These are phyloP conservation scores for Colletotrichum musicola DNA, from an alignment of 2,329 filamentous ascomycete species.

Conservation along the genomic window DNA sequence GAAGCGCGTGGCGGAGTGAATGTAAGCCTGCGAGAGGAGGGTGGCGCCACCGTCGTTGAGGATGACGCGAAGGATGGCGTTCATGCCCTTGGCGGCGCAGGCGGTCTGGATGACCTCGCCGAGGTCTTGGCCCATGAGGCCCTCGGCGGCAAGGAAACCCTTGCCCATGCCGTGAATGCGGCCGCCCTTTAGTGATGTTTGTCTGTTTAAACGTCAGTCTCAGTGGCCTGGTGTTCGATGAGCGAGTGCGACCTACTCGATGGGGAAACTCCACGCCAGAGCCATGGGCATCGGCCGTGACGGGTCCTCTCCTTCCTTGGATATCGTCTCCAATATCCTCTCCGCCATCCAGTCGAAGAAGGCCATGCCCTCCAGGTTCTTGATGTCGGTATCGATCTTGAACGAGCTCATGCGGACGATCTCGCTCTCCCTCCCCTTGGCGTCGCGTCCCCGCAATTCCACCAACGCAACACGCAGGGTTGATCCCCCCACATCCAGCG, in stretches of 20 bases:
- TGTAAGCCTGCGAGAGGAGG: conserved; percentile 73
- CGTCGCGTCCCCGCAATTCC: conserved; percentile 63
- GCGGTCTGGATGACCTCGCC: conserved; percentile 69
- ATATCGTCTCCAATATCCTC: conserved; percentile 69
- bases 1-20: conserved; percentile 69
- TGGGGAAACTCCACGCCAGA: conserved; percentile 77
- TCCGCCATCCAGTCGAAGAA: conserved; percentile 79
- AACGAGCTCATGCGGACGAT: conserved; percentile 69
- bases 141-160: conserved; percentile 70
- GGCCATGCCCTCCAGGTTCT: conserved; percentile 66
- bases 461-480: conserved; percentile 75
- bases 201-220: conserved; percentile 53
- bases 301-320: conserved; percentile 51
- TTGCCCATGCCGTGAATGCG: conserved; percentile 75
- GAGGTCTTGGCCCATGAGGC: conserved; percentile 70
- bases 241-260: conserved; percentile 66
- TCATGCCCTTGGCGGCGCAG: conserved; percentile 63
- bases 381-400: conserved; percentile 68
- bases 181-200: conserved; percentile 73
- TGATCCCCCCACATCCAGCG: conserved; percentile 77
- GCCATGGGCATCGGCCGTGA: conserved; percentile 68
- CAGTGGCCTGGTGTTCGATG: not conserved
- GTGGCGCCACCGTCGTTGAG: conserved; percentile 78
- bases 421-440: conserved; percentile 55
- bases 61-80: conserved; percentile 70